Conservation (phyloP, 176 grass and related monocot genomes). For the Oryza punctata region DNA sequence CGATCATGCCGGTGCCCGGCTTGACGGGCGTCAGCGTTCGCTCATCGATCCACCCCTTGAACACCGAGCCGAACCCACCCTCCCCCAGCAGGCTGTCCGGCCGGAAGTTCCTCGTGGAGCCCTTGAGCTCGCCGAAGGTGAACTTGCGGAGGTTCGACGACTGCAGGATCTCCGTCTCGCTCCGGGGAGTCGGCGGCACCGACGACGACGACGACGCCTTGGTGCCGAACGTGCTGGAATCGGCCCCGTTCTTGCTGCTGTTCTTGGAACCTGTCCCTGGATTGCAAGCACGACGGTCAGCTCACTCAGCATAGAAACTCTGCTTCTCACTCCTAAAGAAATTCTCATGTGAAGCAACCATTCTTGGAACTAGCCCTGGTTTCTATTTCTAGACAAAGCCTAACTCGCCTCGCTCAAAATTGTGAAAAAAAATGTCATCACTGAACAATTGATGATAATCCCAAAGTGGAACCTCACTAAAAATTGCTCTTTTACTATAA, state of each 20-base stretch:
- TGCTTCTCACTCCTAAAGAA: background rate
- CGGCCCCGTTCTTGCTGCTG: constrained; percentile 47
- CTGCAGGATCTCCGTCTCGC: constrained; percentile 78
- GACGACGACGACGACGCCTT: constrained; percentile 59
- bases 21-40: constrained; percentile 67
- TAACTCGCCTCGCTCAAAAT: constrained; percentile 20
- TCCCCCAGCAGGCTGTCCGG: constrained; percentile 81
- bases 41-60: constrained; percentile 96
- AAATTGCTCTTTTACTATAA: background rate
- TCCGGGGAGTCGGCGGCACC: constrained; percentile 64
- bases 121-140: constrained; percentile 72
- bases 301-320: constrained; percentile 2
- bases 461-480: background rate
- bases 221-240: constrained; percentile 52
- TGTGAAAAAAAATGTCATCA: background rate
- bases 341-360: background rate
- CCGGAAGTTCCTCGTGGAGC: constrained; percentile 84
- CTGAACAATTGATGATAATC: background rate
- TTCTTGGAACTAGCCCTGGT: background rate
- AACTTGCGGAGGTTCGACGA: constrained; percentile 79
- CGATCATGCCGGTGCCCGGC: constrained; percentile 76
- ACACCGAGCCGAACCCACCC: constrained; percentile 88
- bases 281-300: background rate
- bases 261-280: constrained; percentile 71
- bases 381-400: constrained; percentile 9